Conservation (phyloP, 768 basidiomycete species). For the Ramaria rubella region DNA sequence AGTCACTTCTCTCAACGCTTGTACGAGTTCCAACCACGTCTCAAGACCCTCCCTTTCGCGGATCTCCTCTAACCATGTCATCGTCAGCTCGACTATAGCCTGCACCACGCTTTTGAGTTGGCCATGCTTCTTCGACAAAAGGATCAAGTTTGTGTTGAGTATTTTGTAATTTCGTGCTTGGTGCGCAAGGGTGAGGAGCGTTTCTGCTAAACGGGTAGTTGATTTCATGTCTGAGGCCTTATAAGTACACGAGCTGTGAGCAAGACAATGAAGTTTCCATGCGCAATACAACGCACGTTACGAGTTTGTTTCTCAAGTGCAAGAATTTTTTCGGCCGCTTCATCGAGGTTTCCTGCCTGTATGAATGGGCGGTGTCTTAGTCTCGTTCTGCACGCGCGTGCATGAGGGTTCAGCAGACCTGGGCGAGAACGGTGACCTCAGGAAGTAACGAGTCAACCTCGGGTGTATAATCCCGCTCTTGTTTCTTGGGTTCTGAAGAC, state of each 20-base stretch:
- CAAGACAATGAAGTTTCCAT: background rate
- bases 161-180: slow-evolving; percentile 60
- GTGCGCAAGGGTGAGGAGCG: slow-evolving; percentile 66
- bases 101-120: slow-evolving; percentile 89
- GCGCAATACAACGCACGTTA: slow-evolving; percentile 53
- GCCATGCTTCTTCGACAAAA: slow-evolving; percentile 92
- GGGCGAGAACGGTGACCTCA: slow-evolving; percentile 57
- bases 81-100: slow-evolving; percentile 82
- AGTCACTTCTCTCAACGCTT: slow-evolving; percentile 84
- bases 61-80: slow-evolving; percentile 76
- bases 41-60: slow-evolving; percentile 59
- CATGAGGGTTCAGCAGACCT: slow-evolving; percentile 48
- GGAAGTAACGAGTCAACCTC: slow-evolving; percentile 76
- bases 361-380: background rate
- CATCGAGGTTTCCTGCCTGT: slow-evolving; percentile 76
- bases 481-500: slow-evolving; percentile 65
- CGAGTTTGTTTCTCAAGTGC: slow-evolving; percentile 91
- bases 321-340: slow-evolving; percentile 85
- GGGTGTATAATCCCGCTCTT: slow-evolving; percentile 79
- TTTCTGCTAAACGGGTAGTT: slow-evolving; percentile 80
- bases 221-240: slow-evolving; percentile 93
- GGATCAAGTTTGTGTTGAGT: slow-evolving; percentile 60
- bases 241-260: slow-evolving; percentile 7
- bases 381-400: background rate
- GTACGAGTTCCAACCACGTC: slow-evolving; percentile 81